phyloP scores from a whole-genome alignment of 768 basidiomycete genomes.

The Udeniomyces megalosporus region DNA sequence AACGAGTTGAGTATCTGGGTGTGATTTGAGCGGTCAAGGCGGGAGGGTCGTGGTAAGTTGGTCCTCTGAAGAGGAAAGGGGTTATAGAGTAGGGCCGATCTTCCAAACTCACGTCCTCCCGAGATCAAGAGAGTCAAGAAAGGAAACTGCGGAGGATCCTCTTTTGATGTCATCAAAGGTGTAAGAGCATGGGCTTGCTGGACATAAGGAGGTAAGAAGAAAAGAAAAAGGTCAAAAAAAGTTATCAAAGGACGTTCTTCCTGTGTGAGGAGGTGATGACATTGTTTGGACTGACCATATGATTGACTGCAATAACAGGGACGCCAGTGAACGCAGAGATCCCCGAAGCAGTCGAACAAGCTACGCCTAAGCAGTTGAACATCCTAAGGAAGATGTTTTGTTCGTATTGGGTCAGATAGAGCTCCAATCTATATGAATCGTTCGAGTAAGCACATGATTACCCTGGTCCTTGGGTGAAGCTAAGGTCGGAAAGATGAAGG shows the following conservation, averaged over 20 bases:
- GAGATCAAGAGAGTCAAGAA: constrained; percentile 78
- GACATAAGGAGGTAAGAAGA: neutral
- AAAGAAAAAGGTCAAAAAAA: too few species aligned
- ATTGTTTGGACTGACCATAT: constrained; percentile 52
- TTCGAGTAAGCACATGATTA: neutral
- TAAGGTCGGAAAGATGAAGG: neutral
- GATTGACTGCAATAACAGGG: constrained; percentile 78
- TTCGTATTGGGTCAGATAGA: neutral
- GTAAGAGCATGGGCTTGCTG: constrained; percentile 91
- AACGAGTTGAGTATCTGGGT: constrained; percentile 74
- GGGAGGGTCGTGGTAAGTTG: too few species aligned
- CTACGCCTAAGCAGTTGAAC: constrained; percentile 60
- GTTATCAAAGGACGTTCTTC: neutral
- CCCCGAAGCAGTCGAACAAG: constrained; percentile 66
- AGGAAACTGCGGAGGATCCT: constrained; percentile 45
- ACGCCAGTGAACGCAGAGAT: constrained; percentile 61
- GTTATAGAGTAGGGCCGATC: too few species aligned
- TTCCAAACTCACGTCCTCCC: too few species aligned
- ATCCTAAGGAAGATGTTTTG: constrained; percentile 34
- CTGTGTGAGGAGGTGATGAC: neutral
- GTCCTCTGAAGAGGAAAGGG: too few species aligned
- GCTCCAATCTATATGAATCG: neutral
- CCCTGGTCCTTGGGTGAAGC: constrained; percentile 18
- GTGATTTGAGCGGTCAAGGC: too few species aligned
- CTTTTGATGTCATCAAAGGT: constrained; percentile 44